Evolutionary conservation across 2,329 filamentous ascomycete species (phyloP).

Genomic region (Penicillium verrucosum): DNA sequence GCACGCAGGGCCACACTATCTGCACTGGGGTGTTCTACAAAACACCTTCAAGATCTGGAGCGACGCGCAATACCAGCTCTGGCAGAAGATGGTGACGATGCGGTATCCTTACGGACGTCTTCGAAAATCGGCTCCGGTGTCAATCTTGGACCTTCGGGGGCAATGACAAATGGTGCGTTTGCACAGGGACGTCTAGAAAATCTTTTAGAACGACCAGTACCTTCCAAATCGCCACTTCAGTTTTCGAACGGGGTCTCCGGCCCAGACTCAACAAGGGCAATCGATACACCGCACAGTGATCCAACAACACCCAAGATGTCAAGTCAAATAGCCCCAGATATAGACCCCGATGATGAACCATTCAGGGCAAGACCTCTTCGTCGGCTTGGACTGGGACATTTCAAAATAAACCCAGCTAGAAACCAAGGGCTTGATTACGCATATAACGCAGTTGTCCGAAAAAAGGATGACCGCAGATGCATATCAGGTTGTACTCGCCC

Average conservation of each 20-base stretch:
- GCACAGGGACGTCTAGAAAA: slow-evolving; percentile 29
- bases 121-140: neutral
- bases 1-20: neutral
- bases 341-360: slow-evolving; percentile 37
- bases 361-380: slow-evolving; percentile 59
- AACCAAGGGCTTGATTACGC: slow-evolving; percentile 72
- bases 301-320: neutral
- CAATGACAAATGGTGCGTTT: neutral
- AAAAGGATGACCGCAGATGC: slow-evolving; percentile 64
- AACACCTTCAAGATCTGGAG: slow-evolving; percentile 24
- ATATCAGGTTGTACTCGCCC: slow-evolving; percentile 71
- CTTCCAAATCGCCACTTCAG: slow-evolving; percentile 21
- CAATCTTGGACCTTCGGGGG: neutral
- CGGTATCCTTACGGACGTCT: neutral
- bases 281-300: neutral
- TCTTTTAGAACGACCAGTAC: slow-evolving; percentile 32
- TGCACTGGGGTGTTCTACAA: slow-evolving; percentile 30
- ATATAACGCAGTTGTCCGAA: slow-evolving; percentile 71
- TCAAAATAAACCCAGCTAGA: slow-evolving; percentile 72
- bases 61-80: slow-evolving; percentile 43
- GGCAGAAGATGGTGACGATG: slow-evolving; percentile 50
- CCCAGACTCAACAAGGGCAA: neutral
- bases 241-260: neutral
- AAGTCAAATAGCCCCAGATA: slow-evolving; percentile 7
- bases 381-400: slow-evolving; percentile 65